phyloP scores from a whole-genome alignment of 192 early-diverging fungal species.

The Umbelopsis sp. region DNA sequence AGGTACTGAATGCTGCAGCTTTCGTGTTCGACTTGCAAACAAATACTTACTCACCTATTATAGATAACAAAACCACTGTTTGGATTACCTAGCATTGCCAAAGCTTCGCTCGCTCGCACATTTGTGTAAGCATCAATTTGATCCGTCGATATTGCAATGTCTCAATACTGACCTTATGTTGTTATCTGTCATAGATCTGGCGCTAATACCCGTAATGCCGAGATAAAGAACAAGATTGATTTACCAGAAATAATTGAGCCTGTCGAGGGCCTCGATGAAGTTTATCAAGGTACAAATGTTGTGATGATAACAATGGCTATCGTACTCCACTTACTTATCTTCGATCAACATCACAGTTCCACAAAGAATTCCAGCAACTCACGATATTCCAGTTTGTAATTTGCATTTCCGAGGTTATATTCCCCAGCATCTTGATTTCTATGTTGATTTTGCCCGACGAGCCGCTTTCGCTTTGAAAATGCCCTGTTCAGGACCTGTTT shows the following conservation, averaged over 20 bases:
- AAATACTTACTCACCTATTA: neutral
- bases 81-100: conserved; percentile 1
- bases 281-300: neutral
- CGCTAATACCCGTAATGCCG: neutral
- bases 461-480: conserved; percentile 77
- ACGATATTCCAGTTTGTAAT: conserved; percentile 73
- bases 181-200: neutral
- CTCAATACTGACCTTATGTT: neutral
- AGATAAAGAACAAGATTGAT: conserved; percentile 12
- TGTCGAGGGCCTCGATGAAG: conserved; percentile 8
- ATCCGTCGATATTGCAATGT: neutral
- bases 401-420: conserved; percentile 80
- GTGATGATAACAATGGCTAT: neutral
- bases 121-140: conserved; percentile 1
- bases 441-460: conserved; percentile 80
- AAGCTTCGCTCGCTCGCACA: neutral
- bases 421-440: conserved; percentile 86
- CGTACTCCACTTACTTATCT: neutral
- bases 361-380: conserved; percentile 54
- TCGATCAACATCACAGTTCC: conserved; percentile 30
- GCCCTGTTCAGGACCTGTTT: conserved; percentile 69
- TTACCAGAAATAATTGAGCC: conserved; percentile 1
- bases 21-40: neutral
- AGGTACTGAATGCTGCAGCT: neutral
- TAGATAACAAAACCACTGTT: conserved; percentile 15